These are phyloP conservation scores for Closterium sp. DNA, from an alignment of 139 green algal genomes.

Conservation along the genomic window DNA sequence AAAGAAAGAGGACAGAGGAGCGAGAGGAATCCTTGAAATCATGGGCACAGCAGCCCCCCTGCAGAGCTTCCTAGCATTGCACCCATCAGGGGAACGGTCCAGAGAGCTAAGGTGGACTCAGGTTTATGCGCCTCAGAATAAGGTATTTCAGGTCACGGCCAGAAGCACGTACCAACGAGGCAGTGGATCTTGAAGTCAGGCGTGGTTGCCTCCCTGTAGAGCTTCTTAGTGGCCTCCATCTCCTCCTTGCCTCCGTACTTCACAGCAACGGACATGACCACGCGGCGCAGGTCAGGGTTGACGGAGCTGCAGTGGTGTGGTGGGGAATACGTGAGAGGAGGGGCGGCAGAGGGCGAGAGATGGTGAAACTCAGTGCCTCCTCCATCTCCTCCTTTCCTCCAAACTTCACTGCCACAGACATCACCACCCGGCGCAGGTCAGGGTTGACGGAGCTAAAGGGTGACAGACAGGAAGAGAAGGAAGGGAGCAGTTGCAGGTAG, in stretches of 20 bases:
- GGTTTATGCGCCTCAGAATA: too few species aligned
- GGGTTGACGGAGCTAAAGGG: conserved; percentile 18
- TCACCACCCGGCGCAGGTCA: conserved; percentile 34
- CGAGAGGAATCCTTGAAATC: too few species aligned
- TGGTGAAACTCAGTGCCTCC: neutral
- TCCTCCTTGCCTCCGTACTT: conserved; percentile 39
- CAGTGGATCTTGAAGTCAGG: conserved; percentile 48
- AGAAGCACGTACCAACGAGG: conserved; percentile 35
- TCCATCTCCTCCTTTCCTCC: conserved; percentile 35
- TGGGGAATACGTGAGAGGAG: too few species aligned
- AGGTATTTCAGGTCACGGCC: too few species aligned
- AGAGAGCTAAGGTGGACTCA: too few species aligned
- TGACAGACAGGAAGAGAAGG: neutral
- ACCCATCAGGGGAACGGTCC: too few species aligned
- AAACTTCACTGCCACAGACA: conserved; percentile 16
- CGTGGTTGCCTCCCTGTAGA: conserved; percentile 33
- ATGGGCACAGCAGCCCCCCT: too few species aligned
- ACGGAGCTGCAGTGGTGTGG: conserved; percentile 27
- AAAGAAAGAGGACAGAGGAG: too few species aligned
- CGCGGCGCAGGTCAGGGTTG: conserved; percentile 24
- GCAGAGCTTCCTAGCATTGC: too few species aligned
- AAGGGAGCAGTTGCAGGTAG: too few species aligned
- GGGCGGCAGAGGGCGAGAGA: neutral
- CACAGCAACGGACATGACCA: conserved; percentile 30
- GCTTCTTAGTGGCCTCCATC: conserved; percentile 29